Evolutionary conservation across 2,329 filamentous ascomycete species (phyloP).

Genomic region (Dendrostoma leiphaemia): DNA sequence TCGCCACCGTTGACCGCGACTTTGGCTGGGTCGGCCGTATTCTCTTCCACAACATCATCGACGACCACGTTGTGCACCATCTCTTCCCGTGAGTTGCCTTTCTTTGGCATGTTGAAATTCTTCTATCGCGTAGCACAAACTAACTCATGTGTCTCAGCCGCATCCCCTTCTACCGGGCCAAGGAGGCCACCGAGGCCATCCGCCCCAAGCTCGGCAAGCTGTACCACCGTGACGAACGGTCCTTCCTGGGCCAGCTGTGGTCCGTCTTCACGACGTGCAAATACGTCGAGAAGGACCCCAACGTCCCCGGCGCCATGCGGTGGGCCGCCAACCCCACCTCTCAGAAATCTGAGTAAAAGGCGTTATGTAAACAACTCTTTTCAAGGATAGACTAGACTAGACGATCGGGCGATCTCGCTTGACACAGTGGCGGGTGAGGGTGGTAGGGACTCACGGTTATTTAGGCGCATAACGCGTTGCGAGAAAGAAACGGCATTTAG

Average conservation of each 20-base stretch:
- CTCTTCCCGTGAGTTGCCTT: slow-evolving; percentile 47
- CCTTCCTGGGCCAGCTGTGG: slow-evolving; percentile 46
- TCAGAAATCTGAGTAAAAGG: slow-evolving; percentile 1
- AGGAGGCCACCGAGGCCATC: slow-evolving; percentile 57
- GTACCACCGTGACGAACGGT: slow-evolving; percentile 46
- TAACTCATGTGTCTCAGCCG: slow-evolving; percentile 27
- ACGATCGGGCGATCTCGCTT: not conserved
- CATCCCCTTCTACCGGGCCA: slow-evolving; percentile 61
- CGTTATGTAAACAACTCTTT: not conserved
- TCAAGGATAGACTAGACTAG: too few relatives aligned
- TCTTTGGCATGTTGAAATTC: too few relatives aligned
- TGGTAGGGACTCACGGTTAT: too few relatives aligned
- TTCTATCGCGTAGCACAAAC: not conserved
- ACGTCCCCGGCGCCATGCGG: slow-evolving; percentile 33
- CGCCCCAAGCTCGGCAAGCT: slow-evolving; percentile 53
- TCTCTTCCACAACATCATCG: slow-evolving; percentile 65
- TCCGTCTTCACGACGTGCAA: slow-evolving; percentile 44
- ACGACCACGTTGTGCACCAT: slow-evolving; percentile 63
- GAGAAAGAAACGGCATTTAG: too few relatives aligned
- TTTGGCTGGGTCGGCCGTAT: slow-evolving; percentile 64
- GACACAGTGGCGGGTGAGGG: too few relatives aligned
- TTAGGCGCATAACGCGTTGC: too few relatives aligned
- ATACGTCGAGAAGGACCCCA: slow-evolving; percentile 42
- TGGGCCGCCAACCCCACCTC: slow-evolving; percentile 32
- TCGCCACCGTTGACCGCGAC: slow-evolving; percentile 62